Conservation (phyloP, 805 yeast species). For the Pichia paraexigua region DNA sequence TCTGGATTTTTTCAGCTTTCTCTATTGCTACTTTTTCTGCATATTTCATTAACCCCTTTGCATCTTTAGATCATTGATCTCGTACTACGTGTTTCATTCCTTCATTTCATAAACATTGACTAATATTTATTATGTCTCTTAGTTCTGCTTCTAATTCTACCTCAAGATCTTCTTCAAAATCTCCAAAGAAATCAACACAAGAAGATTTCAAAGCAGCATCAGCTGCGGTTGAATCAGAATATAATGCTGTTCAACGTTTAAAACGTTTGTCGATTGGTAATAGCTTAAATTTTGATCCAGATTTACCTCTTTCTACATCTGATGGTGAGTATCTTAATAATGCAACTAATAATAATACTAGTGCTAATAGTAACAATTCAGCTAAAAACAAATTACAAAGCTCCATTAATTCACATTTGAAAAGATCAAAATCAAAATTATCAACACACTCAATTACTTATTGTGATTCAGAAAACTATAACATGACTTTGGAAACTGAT, state of each 20-base stretch:
- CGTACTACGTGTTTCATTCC: background rate
- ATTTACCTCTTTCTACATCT: slow-evolving; percentile 37
- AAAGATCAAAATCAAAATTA: slow-evolving; percentile 7
- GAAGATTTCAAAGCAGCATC: slow-evolving; percentile 52
- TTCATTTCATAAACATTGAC: background rate
- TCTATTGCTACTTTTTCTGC: background rate
- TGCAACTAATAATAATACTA: background rate
- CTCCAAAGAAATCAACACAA: slow-evolving; percentile 23
- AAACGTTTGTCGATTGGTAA: slow-evolving; percentile 68
- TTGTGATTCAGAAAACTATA: background rate
- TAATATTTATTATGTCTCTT: background rate
- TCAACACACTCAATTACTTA: slow-evolving; percentile 4
- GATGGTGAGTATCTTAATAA: background rate
- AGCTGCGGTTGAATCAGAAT: slow-evolving; percentile 66
- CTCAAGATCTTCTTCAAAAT: background rate
- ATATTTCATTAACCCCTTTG: background rate
- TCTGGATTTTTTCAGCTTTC: background rate
- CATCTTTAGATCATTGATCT: background rate
- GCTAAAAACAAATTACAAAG: background rate
- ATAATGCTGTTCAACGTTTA: slow-evolving; percentile 63
- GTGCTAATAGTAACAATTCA: background rate
- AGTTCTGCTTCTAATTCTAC: background rate
- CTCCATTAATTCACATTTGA: background rate
- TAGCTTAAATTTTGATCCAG: slow-evolving; percentile 58
- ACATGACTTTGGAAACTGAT: background rate